Evolutionary conservation across 441 rosid species (phyloP), one percentile per base, ranked within the genome.

Genomic region (Pelargonium australe): DNA sequence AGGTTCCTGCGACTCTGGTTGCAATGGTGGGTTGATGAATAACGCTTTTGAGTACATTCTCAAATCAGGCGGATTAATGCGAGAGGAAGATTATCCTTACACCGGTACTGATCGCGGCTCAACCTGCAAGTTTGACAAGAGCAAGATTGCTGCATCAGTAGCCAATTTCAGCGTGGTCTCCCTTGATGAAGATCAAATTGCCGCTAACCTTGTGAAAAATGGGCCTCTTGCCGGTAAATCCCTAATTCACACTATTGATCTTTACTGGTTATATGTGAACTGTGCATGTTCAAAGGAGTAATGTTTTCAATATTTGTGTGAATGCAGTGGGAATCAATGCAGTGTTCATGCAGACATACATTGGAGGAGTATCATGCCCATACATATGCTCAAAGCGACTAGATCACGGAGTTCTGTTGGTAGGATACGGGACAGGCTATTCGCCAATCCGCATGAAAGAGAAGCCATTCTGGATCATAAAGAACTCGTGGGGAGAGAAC

Each of bases 1-100:
- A 5, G 91, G 85, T 51, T 75, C 96, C 4, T 91, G 98, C 41
- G 98, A 95, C 77, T 79, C 96, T 68, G 99, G 99, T 37, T 95
- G 99, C 86, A 86, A 77, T 8, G 99, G 97, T 28, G 97, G 97
- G 63, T 73, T 95, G 69, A 91, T 92, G 99, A 91, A 88, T 76
- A 88, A 86, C 61, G 99, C 99, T 4, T 84, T 95, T 53, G 99
- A 95, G 72, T 95, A 95, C 84, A 83, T 92, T 4, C 89, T 91
- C 23, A 87, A 87, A 76, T 80, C 94, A 37, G 99, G 99, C 65
- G 97, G 99, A 1, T 87, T 95, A 13, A 87, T 89, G 97, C 84
- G 73, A 5, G 96, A 95, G 81, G 87, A 90, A 64, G 97, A 91
- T 70, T 95, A 95, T 76, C 96, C 99, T 53, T 95, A 95, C 82